These are phyloP conservation scores for Hypericum perforatum DNA, from an alignment of 345 rosid genomes.

Conservation along the genomic window DNA sequence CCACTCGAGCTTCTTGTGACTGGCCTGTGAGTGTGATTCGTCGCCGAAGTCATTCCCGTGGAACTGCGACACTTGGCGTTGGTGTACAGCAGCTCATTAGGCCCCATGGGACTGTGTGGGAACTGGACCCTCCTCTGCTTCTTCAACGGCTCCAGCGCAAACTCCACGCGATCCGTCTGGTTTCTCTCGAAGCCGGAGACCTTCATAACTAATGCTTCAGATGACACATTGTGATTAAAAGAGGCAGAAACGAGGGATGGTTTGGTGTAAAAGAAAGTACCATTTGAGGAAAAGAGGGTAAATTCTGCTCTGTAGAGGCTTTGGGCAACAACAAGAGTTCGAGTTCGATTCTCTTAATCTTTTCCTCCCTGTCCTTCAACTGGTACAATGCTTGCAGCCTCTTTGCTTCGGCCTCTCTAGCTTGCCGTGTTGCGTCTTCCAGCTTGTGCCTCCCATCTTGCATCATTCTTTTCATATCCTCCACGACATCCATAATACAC, in stretches of 20 bases:
- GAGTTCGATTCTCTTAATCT: conserved; percentile 16
- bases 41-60: conserved; percentile 6
- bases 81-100: conserved; percentile 22
- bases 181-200: conserved; percentile 22
- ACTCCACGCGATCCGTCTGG: conserved; percentile 27
- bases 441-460: conserved; percentile 32
- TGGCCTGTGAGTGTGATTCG: conserved; percentile 5
- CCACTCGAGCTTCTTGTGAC: conserved; percentile 11
- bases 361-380: conserved; percentile 35
- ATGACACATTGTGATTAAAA: too few species aligned
- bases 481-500: conserved; percentile 31
- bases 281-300: too few species aligned
- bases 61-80: conserved; percentile 12
- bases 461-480: conserved; percentile 38
- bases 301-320: too few species aligned
- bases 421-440: conserved; percentile 36
- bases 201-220: conserved; percentile 16
- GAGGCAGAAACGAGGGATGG: too few species aligned
- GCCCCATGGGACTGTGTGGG: conserved; percentile 41
- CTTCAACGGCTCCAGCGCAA: conserved; percentile 35
- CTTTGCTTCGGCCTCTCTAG: conserved; percentile 36
- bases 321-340: too few species aligned
- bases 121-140: conserved; percentile 32
- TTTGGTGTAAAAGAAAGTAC: too few species aligned
- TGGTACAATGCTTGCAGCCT: conserved; percentile 32